A percentile compares a stretch with the other conserved stretches of the same genome.
Conservation (phyloP, 306 rosid genomes). For the Parietaria judaica region DNA sequence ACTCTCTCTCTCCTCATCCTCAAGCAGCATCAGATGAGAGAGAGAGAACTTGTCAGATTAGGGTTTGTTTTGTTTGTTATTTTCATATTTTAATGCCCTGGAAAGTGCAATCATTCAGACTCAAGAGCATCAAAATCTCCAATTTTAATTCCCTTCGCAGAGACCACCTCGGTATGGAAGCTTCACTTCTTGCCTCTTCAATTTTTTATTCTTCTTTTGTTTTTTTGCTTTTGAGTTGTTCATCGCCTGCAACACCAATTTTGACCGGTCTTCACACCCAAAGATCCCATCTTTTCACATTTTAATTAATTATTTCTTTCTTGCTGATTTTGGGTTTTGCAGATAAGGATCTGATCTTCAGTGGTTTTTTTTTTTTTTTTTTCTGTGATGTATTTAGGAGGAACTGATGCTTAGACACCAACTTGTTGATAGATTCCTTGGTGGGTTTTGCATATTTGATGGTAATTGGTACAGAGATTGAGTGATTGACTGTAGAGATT, state of each 20-base stretch:
- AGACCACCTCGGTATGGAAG: slow-evolving; percentile 33
- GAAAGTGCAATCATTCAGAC: slow-evolving; percentile 10
- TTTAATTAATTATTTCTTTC: slow-evolving; percentile 2
- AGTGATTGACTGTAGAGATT: slow-evolving; percentile 9
- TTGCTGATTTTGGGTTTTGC: slow-evolving; percentile 7
- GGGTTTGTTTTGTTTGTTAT: slow-evolving; percentile 34
- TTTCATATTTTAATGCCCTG: slow-evolving; percentile 1
- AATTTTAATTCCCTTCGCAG: slow-evolving; percentile 29
- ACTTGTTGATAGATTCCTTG: slow-evolving; percentile 26
- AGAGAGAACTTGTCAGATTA: slow-evolving; percentile 33
- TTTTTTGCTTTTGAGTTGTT: too few relatives aligned
- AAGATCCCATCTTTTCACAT: not conserved
- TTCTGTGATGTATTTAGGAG: slow-evolving; percentile 25
- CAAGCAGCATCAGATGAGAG: slow-evolving; percentile 19
- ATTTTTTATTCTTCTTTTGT: not conserved
- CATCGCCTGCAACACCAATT: not conserved
- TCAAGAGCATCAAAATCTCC: slow-evolving; percentile 27
- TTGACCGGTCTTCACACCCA: not conserved
- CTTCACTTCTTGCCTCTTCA: slow-evolving; percentile 26
- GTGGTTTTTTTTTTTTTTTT: slow-evolving; percentile 11
- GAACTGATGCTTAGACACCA: slow-evolving; percentile 27
- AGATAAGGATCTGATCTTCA: slow-evolving; percentile 1
- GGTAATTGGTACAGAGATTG: slow-evolving; percentile 10
- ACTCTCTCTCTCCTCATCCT: slow-evolving; percentile 22
- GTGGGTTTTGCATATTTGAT: slow-evolving; percentile 17